These are phyloP conservation scores for Gossypium laxum DNA, from an alignment of 441 rosid species.

Conservation along the genomic window DNA sequence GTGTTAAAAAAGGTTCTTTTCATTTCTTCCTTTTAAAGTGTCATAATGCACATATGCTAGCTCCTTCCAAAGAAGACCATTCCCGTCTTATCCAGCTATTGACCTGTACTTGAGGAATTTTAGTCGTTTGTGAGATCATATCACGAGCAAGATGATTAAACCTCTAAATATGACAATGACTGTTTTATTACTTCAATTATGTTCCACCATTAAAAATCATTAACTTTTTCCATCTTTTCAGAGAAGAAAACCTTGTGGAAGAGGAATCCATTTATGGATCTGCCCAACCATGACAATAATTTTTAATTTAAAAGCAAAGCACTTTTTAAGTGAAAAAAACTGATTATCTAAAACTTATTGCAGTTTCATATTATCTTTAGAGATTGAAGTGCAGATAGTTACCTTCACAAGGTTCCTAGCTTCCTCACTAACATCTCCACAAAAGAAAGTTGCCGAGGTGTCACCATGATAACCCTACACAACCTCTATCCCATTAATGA, in stretches of 20 bases:
- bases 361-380: background rate
- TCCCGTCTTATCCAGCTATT: background rate
- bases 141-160: background rate
- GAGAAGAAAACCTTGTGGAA: background rate
- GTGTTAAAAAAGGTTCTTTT: background rate
- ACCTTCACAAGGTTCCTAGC: slow-evolving; percentile 77
- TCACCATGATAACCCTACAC: slow-evolving; percentile 84
- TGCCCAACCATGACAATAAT: background rate
- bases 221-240: background rate
- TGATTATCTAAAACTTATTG: background rate
- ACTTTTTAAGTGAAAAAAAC: background rate
- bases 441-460: slow-evolving; percentile 82
- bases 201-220: background rate
- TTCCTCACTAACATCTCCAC: slow-evolving; percentile 68
- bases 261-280: background rate
- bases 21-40: background rate
- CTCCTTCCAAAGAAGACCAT: background rate
- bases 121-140: background rate
- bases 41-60: background rate
- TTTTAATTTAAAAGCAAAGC: background rate
- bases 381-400: slow-evolving; percentile 9
- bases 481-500: background rate
- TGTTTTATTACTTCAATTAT: background rate
- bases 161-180: background rate
- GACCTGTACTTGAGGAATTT: background rate